Evolutionary conservation across 208 protist species (phyloP), one percentile per base, ranked within the genome.

Genomic region (Kentomonas sorsogonicus): DNA sequence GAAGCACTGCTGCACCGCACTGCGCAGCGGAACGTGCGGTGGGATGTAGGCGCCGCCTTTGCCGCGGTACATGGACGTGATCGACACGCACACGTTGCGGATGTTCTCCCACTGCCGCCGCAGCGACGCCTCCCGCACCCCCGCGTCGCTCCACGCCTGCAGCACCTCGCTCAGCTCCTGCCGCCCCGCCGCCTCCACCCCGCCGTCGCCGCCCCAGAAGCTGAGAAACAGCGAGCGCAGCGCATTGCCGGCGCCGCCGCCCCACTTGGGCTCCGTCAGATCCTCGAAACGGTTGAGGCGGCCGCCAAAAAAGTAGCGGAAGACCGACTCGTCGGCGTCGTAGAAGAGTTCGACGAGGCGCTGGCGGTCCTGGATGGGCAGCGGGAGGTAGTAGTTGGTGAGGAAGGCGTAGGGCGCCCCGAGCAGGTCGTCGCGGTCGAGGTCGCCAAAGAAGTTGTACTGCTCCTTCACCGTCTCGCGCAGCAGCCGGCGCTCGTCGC

Each of bases 21-120:
- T 72, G 26, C 72, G 65, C 29, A 95, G 57, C 25, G 74, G 69
- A 13, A 79, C 72, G 22, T 67, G 69, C 6, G 69, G 74, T 10
- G 82, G 80, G 40, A 93, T 69, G 44, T 79, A 74, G 48, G 80
- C 60, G 22, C 71, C 80, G 15, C 73, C 80, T 59, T 85, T 85
- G 11, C 85, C 84, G 27, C 77, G 77, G 69, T 95, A 95, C 57
- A 89, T 75, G 27, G 60, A 63, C 1, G 67, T 54, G 5, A 95
- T 41, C 22, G 80, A 84, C 10, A 50, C 74, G 69, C 79, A 87
- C 29, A 95, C 85, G 48, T 65, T 56, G 53, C 85, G 82, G 16
- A 93, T 64, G 59, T 93, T 95, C 36, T 87, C 78, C 74, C 82
- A 89, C 63, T 94, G 88, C 16, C 88, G 76, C 5, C 60, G 61